phyloP scores from a whole-genome alignment of 495 filamentous ascomycete species.

The Penicillium daleae region DNA sequence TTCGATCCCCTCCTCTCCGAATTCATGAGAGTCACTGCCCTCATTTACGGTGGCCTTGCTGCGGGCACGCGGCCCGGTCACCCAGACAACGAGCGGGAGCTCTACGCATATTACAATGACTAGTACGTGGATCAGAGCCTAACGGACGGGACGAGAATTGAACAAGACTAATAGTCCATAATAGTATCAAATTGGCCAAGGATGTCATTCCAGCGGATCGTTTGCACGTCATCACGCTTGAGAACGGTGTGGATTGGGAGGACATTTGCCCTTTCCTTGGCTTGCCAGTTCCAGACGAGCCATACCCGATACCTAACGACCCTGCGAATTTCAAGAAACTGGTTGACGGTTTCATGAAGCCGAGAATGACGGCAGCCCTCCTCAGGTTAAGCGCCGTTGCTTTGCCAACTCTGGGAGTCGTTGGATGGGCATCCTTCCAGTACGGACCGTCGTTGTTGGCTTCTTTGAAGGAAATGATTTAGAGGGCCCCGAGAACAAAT shows the following conservation, averaged over 20 bases:
- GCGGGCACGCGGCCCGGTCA: conserved; percentile 9
- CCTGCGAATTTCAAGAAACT: conserved; percentile 29
- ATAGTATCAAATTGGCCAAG: conserved; percentile 29
- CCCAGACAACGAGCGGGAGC: conserved; percentile 19
- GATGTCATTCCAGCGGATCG: conserved; percentile 26
- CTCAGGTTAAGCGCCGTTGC: conserved; percentile 19
- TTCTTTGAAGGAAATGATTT: conserved; percentile 23
- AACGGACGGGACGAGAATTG: neutral
- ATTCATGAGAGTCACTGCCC: conserved; percentile 21
- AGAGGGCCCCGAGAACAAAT: conserved; percentile 7
- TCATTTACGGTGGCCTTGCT: conserved; percentile 11
- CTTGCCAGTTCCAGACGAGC: conserved; percentile 23
- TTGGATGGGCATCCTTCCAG: conserved; percentile 19
- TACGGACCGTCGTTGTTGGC: conserved; percentile 16
- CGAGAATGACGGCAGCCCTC: conserved; percentile 13
- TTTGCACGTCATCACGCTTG: conserved; percentile 22
- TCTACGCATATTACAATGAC: conserved; percentile 20
- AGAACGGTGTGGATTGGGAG: conserved; percentile 32
- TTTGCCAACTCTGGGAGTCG: conserved; percentile 13
- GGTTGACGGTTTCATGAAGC: conserved; percentile 17
- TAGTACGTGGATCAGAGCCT: conserved; percentile 24
- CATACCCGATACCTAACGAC: conserved; percentile 32
- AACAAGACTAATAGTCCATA: neutral
- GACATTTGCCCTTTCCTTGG: conserved; percentile 33
- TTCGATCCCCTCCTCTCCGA: conserved; percentile 21